Conservation (phyloP, 2,329 filamentous ascomycete genomes). For the Ceratocystis alfenasii region DNA sequence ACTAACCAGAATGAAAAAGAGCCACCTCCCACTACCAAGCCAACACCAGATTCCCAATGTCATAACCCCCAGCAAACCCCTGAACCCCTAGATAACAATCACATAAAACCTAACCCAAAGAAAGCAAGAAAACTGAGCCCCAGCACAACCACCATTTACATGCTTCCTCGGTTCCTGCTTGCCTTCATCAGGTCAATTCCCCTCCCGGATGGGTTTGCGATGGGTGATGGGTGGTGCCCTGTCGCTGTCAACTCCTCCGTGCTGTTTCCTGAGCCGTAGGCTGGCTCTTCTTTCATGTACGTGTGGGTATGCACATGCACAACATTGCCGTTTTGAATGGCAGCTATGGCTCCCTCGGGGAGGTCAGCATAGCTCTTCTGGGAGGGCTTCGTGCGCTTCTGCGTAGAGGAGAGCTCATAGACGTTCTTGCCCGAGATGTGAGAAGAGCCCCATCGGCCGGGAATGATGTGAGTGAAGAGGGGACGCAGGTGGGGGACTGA, state of each 20-base stretch:
- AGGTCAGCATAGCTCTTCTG: constrained; percentile 7
- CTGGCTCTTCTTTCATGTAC: constrained; percentile 14
- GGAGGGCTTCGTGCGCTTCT: constrained; percentile 1
- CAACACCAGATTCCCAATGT: not conserved
- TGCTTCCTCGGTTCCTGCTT: constrained; percentile 8
- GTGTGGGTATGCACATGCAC: constrained; percentile 17
- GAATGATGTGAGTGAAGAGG: constrained; percentile 21
- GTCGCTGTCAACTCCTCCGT: constrained; percentile 15
- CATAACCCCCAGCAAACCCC: not conserved
- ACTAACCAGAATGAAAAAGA: not conserved
- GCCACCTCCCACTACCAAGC: not conserved
- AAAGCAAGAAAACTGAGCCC: not conserved
- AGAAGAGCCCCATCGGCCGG: constrained; percentile 3
- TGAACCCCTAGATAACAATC: not conserved
- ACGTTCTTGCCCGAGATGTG: constrained; percentile 13
- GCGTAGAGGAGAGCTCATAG: constrained; percentile 11
- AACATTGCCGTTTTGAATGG: constrained; percentile 14
- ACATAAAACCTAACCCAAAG: constrained; percentile 9
- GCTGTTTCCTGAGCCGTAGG: constrained; percentile 6
- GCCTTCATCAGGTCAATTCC: not conserved
- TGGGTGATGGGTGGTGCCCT: not conserved
- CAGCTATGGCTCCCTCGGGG: constrained; percentile 1
- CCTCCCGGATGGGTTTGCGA: not conserved
- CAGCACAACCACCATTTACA: not conserved
- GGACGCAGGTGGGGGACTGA: constrained; percentile 29